Evolutionary conservation across 768 basidiomycete genomes (phyloP).

Genomic region (Leucosporidium yakuticum): DNA sequence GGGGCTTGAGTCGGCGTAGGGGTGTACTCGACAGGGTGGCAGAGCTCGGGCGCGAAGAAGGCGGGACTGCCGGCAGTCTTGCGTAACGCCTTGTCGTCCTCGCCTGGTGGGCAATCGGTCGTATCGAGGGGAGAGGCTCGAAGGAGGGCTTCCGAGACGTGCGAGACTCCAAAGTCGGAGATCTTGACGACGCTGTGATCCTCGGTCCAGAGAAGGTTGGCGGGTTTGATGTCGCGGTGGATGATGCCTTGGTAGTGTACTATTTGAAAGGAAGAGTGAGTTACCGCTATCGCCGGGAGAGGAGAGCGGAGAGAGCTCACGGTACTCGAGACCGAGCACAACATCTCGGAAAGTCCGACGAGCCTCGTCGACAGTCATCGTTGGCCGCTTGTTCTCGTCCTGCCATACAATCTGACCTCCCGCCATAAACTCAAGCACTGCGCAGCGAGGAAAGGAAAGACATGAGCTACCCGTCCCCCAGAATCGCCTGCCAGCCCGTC

Average conservation of each 20-base stretch:
- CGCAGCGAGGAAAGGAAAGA: conserved; percentile 12
- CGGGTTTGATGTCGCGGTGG: conserved; percentile 98
- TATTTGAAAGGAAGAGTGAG: conserved; percentile 43
- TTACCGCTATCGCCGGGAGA: conserved; percentile 1
- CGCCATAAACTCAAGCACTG: conserved; percentile 93
- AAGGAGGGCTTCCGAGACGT: conserved; percentile 84
- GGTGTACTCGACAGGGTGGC: conserved; percentile 54
- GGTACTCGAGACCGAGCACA: conserved; percentile 86
- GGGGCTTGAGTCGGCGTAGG: conserved; percentile 38
- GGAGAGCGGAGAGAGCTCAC: conserved; percentile 55
- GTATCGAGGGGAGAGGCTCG: conserved; percentile 59
- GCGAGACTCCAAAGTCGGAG: conserved; percentile 94
- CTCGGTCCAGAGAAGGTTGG: conserved; percentile 84
- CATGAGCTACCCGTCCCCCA: neutral
- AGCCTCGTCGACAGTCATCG: conserved; percentile 75
- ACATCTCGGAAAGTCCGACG: conserved; percentile 86
- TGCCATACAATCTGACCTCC: conserved; percentile 93
- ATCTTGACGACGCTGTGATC: conserved; percentile 90
- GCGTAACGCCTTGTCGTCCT: conserved; percentile 74
- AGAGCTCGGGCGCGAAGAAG: conserved; percentile 93
- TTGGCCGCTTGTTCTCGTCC: conserved; percentile 54
- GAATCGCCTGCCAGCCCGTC: neutral
- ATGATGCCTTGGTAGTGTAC: conserved; percentile 98
- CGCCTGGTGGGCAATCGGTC: conserved; percentile 24
- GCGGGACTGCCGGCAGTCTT: conserved; percentile 92